Evolutionary conservation across 108 stramenopile genomes (phyloP).

Genomic region (Mediolabrus comicus): DNA sequence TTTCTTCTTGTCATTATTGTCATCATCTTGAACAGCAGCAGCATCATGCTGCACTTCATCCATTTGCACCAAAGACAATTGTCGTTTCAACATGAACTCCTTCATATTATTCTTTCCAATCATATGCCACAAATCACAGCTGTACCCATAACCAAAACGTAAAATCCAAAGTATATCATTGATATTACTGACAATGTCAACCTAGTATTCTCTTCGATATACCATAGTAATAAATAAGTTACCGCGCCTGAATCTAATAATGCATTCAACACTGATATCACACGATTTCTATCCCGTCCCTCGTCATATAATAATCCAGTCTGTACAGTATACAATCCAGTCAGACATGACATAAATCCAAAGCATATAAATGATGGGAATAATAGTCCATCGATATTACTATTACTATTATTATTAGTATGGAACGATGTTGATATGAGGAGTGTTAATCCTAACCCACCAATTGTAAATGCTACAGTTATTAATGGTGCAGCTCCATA

Average conservation of each 20-base stretch:
- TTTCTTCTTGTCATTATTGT: background rate
- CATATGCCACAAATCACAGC: conserved; percentile 19
- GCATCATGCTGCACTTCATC: background rate
- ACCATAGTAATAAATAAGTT: conserved; percentile 45
- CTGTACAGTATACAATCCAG: conserved; percentile 13
- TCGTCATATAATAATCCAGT: conserved; percentile 25
- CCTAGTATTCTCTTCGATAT: conserved; percentile 4
- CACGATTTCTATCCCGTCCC: conserved; percentile 9
- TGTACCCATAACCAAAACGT: conserved; percentile 12
- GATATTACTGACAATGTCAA: background rate
- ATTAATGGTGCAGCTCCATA: conserved; percentile 17
- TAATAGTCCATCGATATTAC: conserved; percentile 17
- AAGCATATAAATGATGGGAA: conserved; percentile 18
- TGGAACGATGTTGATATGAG: conserved; percentile 4
- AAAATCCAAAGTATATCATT: conserved; percentile 17
- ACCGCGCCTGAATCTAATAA: conserved; percentile 50
- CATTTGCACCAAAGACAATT: background rate
- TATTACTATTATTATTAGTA: too few species aligned
- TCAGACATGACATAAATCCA: conserved; percentile 12
- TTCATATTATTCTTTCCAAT: background rate
- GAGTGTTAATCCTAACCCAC: background rate
- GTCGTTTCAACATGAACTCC: conserved; percentile 1
- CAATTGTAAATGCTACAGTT: background rate
- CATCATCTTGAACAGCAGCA: background rate
- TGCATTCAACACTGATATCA: conserved; percentile 46